Evolutionary conservation across 805 yeast genomes (phyloP).

Genomic region (Pichia cephalocereana): DNA sequence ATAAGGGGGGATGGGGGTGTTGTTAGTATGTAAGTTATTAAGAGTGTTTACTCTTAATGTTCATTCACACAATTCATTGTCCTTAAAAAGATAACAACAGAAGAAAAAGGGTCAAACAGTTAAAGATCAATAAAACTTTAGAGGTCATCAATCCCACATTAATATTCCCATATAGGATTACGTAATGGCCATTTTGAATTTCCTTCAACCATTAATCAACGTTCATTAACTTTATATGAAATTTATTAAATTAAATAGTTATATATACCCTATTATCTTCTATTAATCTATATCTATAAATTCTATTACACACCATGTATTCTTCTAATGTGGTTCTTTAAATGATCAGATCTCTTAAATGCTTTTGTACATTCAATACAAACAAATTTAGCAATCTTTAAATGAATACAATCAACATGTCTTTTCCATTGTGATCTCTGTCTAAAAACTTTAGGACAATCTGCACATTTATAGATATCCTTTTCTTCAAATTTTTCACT

Average conservation of each 20-base stretch:
- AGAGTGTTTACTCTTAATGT: background rate
- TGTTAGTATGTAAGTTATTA: background rate
- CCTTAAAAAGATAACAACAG: background rate
- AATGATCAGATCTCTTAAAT: constrained; percentile 59
- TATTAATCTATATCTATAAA: too few species aligned
- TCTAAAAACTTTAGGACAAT: constrained; percentile 38
- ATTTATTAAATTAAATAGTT: too few species aligned
- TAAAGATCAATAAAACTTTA: too few species aligned
- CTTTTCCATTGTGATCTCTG: constrained; percentile 61
- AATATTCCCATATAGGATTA: too few species aligned
- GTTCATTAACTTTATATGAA: too few species aligned
- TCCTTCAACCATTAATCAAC: too few species aligned
- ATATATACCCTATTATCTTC: too few species aligned
- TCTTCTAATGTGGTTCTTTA: constrained; percentile 53
- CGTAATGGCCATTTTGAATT: too few species aligned
- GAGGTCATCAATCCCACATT: too few species aligned
- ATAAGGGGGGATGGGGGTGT: too few species aligned
- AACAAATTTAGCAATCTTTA: constrained; percentile 40
- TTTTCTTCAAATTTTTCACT: constrained; percentile 1
- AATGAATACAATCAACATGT: constrained; percentile 59
- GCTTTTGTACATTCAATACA: constrained; percentile 51
- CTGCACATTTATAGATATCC: constrained; percentile 19
- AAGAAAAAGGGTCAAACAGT: too few species aligned
- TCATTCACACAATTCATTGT: too few species aligned
- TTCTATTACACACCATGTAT: constrained; percentile 13